A percentile compares a stretch with the other conserved stretches of the same genome.
Conservation (phyloP, 768 basidiomycete species). For the Macrolepiota albuminosa region DNA sequence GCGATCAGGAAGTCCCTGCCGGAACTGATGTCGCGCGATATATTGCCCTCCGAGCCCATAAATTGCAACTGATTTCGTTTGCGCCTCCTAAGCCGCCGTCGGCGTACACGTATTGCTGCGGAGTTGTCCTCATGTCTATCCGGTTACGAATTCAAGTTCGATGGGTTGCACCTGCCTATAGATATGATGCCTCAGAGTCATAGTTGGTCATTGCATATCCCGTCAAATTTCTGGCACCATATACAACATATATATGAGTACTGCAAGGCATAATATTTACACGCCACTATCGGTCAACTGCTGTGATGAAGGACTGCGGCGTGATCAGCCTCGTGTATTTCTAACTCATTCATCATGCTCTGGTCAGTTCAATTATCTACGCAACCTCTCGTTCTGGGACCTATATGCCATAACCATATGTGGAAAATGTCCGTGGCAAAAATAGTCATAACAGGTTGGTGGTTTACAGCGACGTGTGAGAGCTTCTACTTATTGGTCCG, state of each 20-base stretch:
- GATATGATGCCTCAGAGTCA: background rate
- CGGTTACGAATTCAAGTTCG: background rate
- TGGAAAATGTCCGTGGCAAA: background rate
- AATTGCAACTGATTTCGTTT: background rate
- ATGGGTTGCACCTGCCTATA: background rate
- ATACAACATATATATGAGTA: background rate
- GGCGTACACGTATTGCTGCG: background rate
- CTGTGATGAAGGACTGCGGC: background rate
- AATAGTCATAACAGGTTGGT: background rate
- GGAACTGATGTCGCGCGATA: conserved; percentile 7
- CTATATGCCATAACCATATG: background rate
- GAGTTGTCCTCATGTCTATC: background rate
- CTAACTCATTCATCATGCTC: background rate
- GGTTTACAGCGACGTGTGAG: background rate
- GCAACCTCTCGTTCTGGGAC: background rate
- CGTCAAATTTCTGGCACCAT: background rate
- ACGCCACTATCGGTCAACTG: background rate
- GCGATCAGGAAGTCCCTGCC: conserved; percentile 15
- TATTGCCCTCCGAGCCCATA: background rate
- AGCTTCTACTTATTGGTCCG: background rate
- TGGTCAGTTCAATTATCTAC: background rate
- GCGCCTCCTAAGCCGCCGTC: background rate
- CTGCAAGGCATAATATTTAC: background rate
- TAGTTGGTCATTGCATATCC: background rate
- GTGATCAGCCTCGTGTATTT: background rate